Evolutionary conservation across 2,329 filamentous ascomycete genomes (phyloP).

Genomic region (Trichoderma oligosporum): DNA sequence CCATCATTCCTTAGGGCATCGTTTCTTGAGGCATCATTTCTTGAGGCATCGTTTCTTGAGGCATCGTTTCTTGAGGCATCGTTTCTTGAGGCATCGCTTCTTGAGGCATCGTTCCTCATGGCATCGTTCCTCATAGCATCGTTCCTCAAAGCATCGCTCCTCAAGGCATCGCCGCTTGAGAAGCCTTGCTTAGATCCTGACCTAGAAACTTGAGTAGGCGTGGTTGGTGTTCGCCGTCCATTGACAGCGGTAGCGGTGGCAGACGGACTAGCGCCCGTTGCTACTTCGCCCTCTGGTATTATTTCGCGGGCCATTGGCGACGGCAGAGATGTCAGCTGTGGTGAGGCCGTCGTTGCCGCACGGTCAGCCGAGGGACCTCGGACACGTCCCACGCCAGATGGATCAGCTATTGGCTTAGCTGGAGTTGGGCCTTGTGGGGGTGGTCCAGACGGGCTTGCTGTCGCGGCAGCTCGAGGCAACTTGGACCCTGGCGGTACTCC

Average conservation of each 20-base stretch:
- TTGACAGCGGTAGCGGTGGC: slow-evolving; percentile 33
- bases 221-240: slow-evolving; percentile 63
- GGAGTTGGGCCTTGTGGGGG: slow-evolving; percentile 54
- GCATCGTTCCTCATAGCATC: neutral
- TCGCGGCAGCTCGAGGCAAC: slow-evolving; percentile 31
- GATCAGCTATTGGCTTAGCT: slow-evolving; percentile 43
- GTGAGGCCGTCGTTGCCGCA: slow-evolving; percentile 36
- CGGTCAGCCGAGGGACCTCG: slow-evolving; percentile 51
- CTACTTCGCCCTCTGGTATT: slow-evolving; percentile 46
- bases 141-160: slow-evolving; percentile 31
- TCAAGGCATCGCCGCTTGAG: slow-evolving; percentile 31
- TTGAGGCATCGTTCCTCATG: slow-evolving; percentile 8
- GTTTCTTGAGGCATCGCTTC: slow-evolving; percentile 32
- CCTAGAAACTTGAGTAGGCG: slow-evolving; percentile 52
- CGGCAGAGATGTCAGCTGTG: slow-evolving; percentile 33
- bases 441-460: slow-evolving; percentile 44
- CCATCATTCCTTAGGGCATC: neutral
- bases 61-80: slow-evolving; percentile 28
- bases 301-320: slow-evolving; percentile 41
- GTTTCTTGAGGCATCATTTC: neutral
- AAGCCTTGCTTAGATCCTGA: slow-evolving; percentile 38
- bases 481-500: slow-evolving; percentile 34
- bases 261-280: neutral
- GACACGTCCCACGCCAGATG: slow-evolving; percentile 40
- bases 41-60: neutral